Evolutionary conservation across 129 eudicot species (phyloP).

Genomic region (Kitagawia praeruptora): DNA sequence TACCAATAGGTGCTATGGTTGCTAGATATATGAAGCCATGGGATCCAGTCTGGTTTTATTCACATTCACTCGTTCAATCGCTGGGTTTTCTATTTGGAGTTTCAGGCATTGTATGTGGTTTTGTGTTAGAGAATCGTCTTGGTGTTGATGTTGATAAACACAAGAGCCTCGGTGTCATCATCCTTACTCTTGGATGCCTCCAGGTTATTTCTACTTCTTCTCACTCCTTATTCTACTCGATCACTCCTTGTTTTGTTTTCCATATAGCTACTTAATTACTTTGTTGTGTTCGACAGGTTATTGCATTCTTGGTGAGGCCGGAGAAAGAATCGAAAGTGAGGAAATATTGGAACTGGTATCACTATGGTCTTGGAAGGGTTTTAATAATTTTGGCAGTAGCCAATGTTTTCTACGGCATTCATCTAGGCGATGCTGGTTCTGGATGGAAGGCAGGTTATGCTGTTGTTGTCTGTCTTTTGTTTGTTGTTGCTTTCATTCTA

Average conservation of each 20-base stretch:
- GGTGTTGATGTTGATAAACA: conserved; percentile 37
- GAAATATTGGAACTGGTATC: conserved; percentile 90
- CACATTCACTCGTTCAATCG: conserved; percentile 48
- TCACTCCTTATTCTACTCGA: not conserved
- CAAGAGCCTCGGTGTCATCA: conserved; percentile 55
- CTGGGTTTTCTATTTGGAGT: conserved; percentile 58
- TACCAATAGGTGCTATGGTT: conserved; percentile 63
- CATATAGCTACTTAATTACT: too few species aligned
- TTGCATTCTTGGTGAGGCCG: conserved; percentile 61
- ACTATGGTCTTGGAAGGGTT: conserved; percentile 53
- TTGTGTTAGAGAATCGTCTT: conserved; percentile 40
- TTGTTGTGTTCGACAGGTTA: conserved; percentile 27
- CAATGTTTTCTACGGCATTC: conserved; percentile 69
- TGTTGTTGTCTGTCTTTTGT: conserved; percentile 30
- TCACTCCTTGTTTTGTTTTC: too few species aligned
- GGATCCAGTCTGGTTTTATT: conserved; percentile 54
- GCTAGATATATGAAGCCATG: conserved; percentile 52
- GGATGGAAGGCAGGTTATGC: conserved; percentile 66
- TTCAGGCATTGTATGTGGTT: conserved; percentile 49
- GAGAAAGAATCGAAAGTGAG: conserved; percentile 46
- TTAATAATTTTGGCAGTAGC: conserved; percentile 53
- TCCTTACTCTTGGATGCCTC: conserved; percentile 60
- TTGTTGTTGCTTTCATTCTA: conserved; percentile 36
- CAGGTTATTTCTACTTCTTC: conserved; percentile 20
- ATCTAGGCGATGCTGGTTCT: conserved; percentile 47